These are phyloP conservation scores for Linderina pennispora DNA, from an alignment of 192 early-diverging fungal genomes.

Conservation along the genomic window DNA sequence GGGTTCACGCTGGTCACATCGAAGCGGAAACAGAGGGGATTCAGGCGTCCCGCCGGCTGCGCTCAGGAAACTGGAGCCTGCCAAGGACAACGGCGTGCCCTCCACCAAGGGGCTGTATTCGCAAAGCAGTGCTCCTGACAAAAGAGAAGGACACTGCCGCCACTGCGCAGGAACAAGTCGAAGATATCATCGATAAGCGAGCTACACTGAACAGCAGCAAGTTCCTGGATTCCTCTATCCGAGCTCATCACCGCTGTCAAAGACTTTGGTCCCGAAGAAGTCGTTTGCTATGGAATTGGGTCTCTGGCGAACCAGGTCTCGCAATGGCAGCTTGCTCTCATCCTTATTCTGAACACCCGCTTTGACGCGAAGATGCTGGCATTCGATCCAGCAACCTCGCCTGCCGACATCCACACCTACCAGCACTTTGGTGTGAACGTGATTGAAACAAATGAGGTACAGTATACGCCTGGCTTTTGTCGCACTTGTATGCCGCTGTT, in stretches of 20 bases:
- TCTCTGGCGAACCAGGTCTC: conserved; percentile 16
- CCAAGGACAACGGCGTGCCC: no score
- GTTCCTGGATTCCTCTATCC: conserved; percentile 6
- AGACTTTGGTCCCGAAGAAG: conserved; percentile 24
- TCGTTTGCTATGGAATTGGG: conserved; percentile 41
- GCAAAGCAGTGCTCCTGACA: not conserved
- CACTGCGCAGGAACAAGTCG: conserved; percentile 1
- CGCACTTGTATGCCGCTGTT: no score
- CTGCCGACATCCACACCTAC: conserved; percentile 7
- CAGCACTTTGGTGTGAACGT: conserved; percentile 5
- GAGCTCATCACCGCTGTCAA: not conserved
- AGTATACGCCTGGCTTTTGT: no score
- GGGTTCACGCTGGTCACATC: conserved; percentile 5
- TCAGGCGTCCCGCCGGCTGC: no score
- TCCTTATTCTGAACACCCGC: conserved; percentile 10
- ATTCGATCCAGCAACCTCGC: conserved; percentile 18
- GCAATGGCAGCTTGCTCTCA: conserved; percentile 38
- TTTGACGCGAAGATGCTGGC: conserved; percentile 7
- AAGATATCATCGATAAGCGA: conserved; percentile 9
- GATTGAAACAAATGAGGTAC: conserved; percentile 34
- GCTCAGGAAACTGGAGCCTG: no score
- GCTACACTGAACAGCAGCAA: conserved; percentile 3
- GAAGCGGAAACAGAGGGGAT: no score
- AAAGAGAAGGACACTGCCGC: not conserved
- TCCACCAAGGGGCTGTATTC: no score